Evolutionary conservation across 257 asterid genomes (phyloP).

Genomic region (Fraxinus anomala): DNA sequence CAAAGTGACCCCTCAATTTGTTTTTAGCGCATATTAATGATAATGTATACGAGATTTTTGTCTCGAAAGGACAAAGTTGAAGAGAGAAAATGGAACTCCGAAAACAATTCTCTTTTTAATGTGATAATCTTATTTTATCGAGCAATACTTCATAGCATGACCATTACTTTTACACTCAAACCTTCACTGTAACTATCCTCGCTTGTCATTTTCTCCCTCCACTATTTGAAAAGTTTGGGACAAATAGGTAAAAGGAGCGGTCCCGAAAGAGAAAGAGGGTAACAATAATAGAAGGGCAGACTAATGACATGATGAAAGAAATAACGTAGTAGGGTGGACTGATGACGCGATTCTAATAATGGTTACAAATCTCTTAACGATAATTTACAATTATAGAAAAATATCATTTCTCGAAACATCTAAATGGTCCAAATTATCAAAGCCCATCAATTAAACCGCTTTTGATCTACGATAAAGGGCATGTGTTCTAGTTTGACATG

Average conservation of each 20-base stretch:
- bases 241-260: background rate
- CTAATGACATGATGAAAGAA: background rate
- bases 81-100: background rate
- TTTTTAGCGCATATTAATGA: background rate
- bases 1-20: background rate
- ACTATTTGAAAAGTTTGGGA: background rate
- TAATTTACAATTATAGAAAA: background rate
- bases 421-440: slow-evolving; percentile 13
- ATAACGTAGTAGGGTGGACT: no score
- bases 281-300: background rate
- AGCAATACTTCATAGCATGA: no score
- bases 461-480: background rate
- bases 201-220: background rate
- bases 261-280: background rate
- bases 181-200: background rate
- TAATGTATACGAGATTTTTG: background rate
- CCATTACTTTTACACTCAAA: no score
- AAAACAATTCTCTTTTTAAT: background rate
- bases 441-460: background rate
- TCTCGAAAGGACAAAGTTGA: background rate
- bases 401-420: background rate
- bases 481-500: background rate
- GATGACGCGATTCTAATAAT: no score
- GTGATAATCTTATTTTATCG: no score
- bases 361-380: no score